phyloP scores from a whole-genome alignment of 192 early-diverging fungal genomes.

The Entophlyctis helioformis region DNA sequence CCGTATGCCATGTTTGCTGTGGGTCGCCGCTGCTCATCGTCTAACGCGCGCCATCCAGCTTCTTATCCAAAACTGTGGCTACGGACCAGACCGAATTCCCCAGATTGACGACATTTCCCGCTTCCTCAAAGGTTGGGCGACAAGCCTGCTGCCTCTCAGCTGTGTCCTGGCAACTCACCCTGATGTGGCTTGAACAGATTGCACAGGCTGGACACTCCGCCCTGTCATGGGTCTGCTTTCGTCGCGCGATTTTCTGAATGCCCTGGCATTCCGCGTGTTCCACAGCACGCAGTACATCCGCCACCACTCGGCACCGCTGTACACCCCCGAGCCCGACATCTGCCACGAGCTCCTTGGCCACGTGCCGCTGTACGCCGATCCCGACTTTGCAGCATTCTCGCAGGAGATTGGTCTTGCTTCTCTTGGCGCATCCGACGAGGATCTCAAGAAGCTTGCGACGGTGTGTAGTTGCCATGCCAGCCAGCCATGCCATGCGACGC shows the following conservation, averaged over 20 bases:
- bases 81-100: slow-evolving; percentile 72
- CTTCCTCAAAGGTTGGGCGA: slow-evolving; percentile 62
- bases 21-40: too few species aligned
- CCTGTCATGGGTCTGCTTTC: slow-evolving; percentile 91
- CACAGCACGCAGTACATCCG: slow-evolving; percentile 97
- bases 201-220: slow-evolving; percentile 87
- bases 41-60: slow-evolving; percentile 16
- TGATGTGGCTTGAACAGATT: slow-evolving; percentile 29
- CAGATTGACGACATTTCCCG: slow-evolving; percentile 79
- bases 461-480: slow-evolving; percentile 1
- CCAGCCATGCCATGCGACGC: too few species aligned
- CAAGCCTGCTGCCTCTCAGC: too few species aligned
- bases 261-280: slow-evolving; percentile 94
- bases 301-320: slow-evolving; percentile 79
- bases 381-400: slow-evolving; percentile 85
- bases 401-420: slow-evolving; percentile 92
- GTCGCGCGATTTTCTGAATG: slow-evolving; percentile 89
- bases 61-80: slow-evolving; percentile 83
- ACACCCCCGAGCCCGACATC: slow-evolving; percentile 87
- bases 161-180: neutral
- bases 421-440: slow-evolving; percentile 82
- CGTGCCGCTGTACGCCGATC: slow-evolving; percentile 50
- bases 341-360: slow-evolving; percentile 96
- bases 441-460: slow-evolving; percentile 81
- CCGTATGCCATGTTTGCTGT: too few species aligned